phyloP scores from a whole-genome alignment of 768 basidiomycete species.

The Naganishia kalamii region DNA sequence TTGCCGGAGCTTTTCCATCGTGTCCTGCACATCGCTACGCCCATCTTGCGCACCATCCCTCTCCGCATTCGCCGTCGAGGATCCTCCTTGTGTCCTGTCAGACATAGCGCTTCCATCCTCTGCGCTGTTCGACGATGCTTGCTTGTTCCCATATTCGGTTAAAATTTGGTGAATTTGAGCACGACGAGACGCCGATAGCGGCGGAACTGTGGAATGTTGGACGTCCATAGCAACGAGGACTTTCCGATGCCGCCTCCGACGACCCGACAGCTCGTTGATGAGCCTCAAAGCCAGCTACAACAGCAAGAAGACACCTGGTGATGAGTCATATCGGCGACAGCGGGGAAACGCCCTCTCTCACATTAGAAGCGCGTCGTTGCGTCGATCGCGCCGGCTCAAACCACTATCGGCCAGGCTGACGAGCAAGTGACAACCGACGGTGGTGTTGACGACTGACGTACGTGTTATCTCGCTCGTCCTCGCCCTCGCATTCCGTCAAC shows the following conservation, averaged over 20 bases:
- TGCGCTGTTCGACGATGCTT: background rate
- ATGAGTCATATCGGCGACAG: slow-evolving; percentile 10
- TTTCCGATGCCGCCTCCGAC: background rate
- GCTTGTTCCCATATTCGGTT: slow-evolving; percentile 3
- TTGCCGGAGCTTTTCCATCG: slow-evolving; percentile 11
- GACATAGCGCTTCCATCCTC: background rate
- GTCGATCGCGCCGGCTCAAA: slow-evolving; percentile 5
- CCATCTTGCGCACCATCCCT: background rate
- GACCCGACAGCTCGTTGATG: background rate
- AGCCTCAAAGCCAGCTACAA: too few relatives aligned
- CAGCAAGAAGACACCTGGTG: too few relatives aligned
- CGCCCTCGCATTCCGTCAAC: background rate
- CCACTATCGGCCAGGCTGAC: slow-evolving; percentile 12
- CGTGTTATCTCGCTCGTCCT: too few relatives aligned
- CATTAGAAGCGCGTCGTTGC: background rate
- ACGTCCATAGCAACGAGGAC: background rate
- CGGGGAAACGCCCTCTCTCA: background rate
- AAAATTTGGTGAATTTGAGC: slow-evolving; percentile 3
- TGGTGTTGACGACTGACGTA: too few relatives aligned
- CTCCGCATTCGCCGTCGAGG: too few relatives aligned
- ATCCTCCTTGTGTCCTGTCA: background rate
- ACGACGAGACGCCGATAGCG: background rate
- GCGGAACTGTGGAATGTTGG: background rate
- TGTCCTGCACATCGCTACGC: background rate
- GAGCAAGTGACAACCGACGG: too few relatives aligned